Percentiles rank a stretch among this genome's conserved stretches.
These are phyloP conservation scores for Starmerella sirachaensis DNA, from an alignment of 805 yeast genomes.

Conservation along the genomic window DNA sequence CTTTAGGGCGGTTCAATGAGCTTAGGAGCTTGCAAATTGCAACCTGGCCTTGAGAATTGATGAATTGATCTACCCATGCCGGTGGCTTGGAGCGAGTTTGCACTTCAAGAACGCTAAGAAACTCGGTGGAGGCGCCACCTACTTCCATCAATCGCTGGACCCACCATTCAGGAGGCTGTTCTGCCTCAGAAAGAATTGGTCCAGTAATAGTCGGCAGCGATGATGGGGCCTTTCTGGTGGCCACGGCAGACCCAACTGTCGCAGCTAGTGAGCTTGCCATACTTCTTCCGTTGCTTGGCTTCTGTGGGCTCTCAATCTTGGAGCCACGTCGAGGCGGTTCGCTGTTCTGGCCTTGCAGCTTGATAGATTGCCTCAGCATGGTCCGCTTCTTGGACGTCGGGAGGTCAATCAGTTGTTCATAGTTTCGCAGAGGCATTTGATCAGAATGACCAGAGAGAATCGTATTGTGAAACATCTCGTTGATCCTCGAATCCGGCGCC, in stretches of 20 bases:
- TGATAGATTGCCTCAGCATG: slow-evolving; percentile 10
- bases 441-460: slow-evolving; percentile 1
- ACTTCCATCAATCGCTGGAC: slow-evolving; percentile 60
- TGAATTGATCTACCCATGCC: slow-evolving; percentile 68
- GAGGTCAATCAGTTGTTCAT: slow-evolving; percentile 8
- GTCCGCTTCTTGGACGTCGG: slow-evolving; percentile 9
- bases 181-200: slow-evolving; percentile 6
- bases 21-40: slow-evolving; percentile 58
- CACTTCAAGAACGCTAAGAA: slow-evolving; percentile 77
- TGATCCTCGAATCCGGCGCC: slow-evolving; percentile 10
- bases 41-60: slow-evolving; percentile 65
- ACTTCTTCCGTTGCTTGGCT: background rate
- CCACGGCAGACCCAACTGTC: slow-evolving; percentile 6
- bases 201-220: background rate
- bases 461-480: slow-evolving; percentile 11
- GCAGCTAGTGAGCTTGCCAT: too few relatives aligned
- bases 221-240: slow-evolving; percentile 11
- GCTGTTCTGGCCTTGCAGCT: slow-evolving; percentile 4
- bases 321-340: background rate
- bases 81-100: slow-evolving; percentile 82
- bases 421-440: slow-evolving; percentile 5
- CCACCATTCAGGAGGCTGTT: slow-evolving; percentile 51
- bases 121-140: slow-evolving; percentile 48
- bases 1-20: slow-evolving; percentile 33
- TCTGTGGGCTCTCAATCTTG: slow-evolving; percentile 5